Conservation (phyloP, 164 flowering plant genomes). For the Protea cynaroides region DNA sequence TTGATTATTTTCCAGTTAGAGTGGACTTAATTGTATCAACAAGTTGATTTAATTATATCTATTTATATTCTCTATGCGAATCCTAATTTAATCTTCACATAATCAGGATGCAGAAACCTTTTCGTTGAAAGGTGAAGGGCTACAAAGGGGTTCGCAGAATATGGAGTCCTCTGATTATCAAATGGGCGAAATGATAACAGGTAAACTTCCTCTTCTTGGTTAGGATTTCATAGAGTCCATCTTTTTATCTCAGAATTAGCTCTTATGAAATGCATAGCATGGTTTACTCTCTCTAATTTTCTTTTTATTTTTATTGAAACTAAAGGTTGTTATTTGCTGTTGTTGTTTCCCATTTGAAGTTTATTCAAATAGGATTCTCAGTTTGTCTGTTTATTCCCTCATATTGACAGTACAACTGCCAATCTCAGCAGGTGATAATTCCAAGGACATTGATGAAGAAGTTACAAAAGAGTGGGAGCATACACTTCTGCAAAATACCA, state of each 20-base stretch:
- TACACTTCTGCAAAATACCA: conserved; percentile 63
- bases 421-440: conserved; percentile 46
- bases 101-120: conserved; percentile 46
- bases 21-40: neutral
- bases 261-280: conserved; percentile 2
- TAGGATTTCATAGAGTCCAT: neutral
- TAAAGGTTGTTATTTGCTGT: neutral
- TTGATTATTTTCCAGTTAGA: neutral
- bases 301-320: neutral
- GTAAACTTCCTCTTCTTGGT: conserved; percentile 24
- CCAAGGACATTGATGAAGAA: conserved; percentile 80
- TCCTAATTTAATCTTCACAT: conserved; percentile 11
- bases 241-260: neutral
- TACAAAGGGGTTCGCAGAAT: conserved; percentile 64
- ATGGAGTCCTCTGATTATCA: conserved; percentile 73
- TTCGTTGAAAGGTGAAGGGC: conserved; percentile 56
- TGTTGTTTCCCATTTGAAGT: neutral
- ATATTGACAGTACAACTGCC: neutral
- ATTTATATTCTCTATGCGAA: neutral
- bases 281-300: neutral
- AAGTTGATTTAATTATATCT: too few relatives aligned
- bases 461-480: conserved; percentile 96
- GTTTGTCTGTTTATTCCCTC: neutral
- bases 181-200: conserved; percentile 53
- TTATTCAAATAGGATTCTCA: neutral